These are phyloP conservation scores for Citrus unshiu DNA, from an alignment of 345 rosid species.

Conservation along the genomic window DNA sequence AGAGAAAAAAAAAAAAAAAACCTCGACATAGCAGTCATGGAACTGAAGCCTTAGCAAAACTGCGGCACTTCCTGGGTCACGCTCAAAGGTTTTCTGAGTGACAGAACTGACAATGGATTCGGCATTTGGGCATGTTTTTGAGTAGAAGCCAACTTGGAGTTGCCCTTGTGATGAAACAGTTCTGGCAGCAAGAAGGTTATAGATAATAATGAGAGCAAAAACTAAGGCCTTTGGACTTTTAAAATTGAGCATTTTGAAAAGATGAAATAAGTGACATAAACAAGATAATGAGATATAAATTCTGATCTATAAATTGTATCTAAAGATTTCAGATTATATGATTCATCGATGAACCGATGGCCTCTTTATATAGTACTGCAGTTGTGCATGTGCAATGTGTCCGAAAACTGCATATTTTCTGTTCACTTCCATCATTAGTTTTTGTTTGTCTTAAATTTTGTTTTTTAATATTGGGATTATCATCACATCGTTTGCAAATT, in stretches of 20 bases:
- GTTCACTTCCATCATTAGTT: too few species aligned
- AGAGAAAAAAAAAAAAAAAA: neutral
- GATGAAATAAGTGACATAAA: neutral
- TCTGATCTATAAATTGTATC: too few species aligned
- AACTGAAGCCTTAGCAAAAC: slow-evolving; percentile 56
- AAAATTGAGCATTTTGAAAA: slow-evolving; percentile 7
- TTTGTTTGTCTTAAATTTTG: too few species aligned
- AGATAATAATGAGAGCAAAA: slow-evolving; percentile 5
- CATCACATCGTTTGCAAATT: too few species aligned
- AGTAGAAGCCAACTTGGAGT: slow-evolving; percentile 50
- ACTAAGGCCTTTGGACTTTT: neutral
- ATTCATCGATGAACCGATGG: too few species aligned
- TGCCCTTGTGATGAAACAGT: slow-evolving; percentile 28
- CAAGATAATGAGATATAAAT: neutral
- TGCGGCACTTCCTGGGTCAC: slow-evolving; percentile 40
- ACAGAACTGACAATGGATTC: slow-evolving; percentile 39
- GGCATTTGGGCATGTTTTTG: slow-evolving; percentile 43
- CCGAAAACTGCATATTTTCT: too few species aligned
- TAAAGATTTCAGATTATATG: too few species aligned
- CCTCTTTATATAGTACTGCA: too few species aligned
- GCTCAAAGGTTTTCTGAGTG: slow-evolving; percentile 25
- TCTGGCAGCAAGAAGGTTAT: neutral
- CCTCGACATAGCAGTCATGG: slow-evolving; percentile 75
- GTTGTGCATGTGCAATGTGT: too few species aligned
- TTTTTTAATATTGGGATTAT: too few species aligned